Conservation (phyloP, 495 filamentous ascomycete genomes). For the Aspergillus carlsbadensis region DNA sequence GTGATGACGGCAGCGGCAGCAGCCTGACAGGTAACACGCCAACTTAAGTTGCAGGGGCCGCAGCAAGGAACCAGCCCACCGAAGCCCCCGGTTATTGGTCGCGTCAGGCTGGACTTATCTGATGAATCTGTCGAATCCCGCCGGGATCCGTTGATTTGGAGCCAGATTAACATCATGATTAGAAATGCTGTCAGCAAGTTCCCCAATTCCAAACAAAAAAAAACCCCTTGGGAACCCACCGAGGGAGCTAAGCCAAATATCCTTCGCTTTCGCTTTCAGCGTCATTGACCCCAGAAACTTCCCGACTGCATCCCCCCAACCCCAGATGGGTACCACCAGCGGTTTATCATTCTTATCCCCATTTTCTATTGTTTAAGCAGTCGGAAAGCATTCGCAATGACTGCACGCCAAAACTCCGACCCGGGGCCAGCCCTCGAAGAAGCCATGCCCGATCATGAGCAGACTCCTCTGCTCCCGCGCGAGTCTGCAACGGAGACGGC, state of each 20-base stretch:
- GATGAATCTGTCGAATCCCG: neutral
- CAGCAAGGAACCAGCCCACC: neutral
- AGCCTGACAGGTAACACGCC: neutral
- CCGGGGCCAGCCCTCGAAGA: slow-evolving; percentile 1
- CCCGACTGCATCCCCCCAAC: neutral
- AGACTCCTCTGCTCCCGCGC: slow-evolving; percentile 13
- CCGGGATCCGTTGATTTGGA: neutral
- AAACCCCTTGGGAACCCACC: neutral
- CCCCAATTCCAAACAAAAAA: neutral
- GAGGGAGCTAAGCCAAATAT: neutral
- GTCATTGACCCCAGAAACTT: too few relatives aligned
- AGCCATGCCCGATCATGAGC: neutral
- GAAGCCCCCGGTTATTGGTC: neutral
- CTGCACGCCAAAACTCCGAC: neutral
- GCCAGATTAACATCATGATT: neutral
- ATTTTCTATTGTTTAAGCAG: neutral
- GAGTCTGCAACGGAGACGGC: neutral
- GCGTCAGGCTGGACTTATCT: slow-evolving; percentile 2
- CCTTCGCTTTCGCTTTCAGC: neutral
- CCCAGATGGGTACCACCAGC: slow-evolving; percentile 1
- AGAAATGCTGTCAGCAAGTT: slow-evolving; percentile 1
- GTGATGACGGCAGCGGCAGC: neutral
- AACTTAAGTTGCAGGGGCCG: too few relatives aligned
- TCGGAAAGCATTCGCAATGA: neutral
- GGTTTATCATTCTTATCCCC: neutral